Evolutionary conservation across 441 rosid species (phyloP), one percentile per base, ranked within the genome.

Genomic region (Populus hybrid): DNA sequence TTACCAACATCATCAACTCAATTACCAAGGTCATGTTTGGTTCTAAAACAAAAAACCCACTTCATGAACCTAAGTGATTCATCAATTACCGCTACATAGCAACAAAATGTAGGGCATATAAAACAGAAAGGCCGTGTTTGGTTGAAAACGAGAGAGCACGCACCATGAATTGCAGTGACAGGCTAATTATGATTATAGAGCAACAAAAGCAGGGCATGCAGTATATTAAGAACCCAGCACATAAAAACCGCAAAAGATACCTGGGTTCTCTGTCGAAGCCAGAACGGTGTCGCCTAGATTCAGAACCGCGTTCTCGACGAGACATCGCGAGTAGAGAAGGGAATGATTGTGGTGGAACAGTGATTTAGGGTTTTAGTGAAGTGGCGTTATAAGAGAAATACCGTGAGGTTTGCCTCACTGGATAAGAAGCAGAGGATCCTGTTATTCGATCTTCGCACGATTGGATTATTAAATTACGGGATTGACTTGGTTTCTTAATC

Each of bases 221-320:
- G 57, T 46, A 46, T 46, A 14, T 38, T 38, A 46, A 46, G 71
- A 18, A 6, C 35, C 46, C 18, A 28, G 6, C 7, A 30, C 46
- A 21, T n/a, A 7, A 63, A 8, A 23, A 63, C 26, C 30, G 11
- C 23, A 63, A 68, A 1, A 28, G 18, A n/a, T 40, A 94, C 97
- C 96, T 88, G 85, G 91, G 83, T 76, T 88, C 96, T 53, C 90
- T 84, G 85, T 91, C 92, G 64, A 88, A 67, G 72, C 87, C 82
- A 19, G 91, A 91, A 72, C 89, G 92, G 68, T 79, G 88, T 24
- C 94, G 90, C 79, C 80, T 86, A 64, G 86, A 72, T 42, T 88
- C 92, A 23, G 91, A 87, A 73, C 89, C 94, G 72, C 91, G 84
- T 5, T 67, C 71, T 46, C 78, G 71, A 61, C 76, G 76, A 73